Evolutionary conservation across 768 basidiomycete species (phyloP).

Genomic region (Lentinula raphanica): DNA sequence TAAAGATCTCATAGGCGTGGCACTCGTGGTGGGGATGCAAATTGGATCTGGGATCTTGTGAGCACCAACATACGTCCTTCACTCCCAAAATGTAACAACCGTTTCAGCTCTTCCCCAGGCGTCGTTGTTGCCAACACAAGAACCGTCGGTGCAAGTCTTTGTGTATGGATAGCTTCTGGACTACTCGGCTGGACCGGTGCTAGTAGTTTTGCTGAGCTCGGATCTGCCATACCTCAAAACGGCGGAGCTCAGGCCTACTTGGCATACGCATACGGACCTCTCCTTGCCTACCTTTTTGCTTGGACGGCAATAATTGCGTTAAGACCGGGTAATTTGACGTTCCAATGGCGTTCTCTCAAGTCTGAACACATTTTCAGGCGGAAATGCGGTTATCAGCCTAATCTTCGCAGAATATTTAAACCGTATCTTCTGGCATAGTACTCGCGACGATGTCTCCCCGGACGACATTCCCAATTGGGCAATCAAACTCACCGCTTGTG

Average conservation of each 20-base stretch:
- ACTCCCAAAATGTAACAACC: background rate
- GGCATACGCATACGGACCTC: conserved; percentile 81
- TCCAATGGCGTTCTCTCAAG: background rate
- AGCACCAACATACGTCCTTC: conserved; percentile 18
- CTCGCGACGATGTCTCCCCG: conserved; percentile 65
- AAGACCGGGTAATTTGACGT: conserved; percentile 59
- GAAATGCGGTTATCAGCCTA: conserved; percentile 80
- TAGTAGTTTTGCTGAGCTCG: conserved; percentile 89
- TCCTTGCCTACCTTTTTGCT: conserved; percentile 86
- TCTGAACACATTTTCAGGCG: conserved; percentile 34
- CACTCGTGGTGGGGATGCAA: conserved; percentile 80
- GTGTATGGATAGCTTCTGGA: conserved; percentile 82
- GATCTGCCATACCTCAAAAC: conserved; percentile 79
- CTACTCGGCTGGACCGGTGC: conserved; percentile 93
- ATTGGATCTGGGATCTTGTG: conserved; percentile 95
- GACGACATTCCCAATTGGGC: conserved; percentile 86
- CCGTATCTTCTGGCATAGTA: conserved; percentile 76
- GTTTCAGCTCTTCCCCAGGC: conserved; percentile 87
- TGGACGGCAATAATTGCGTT: conserved; percentile 92
- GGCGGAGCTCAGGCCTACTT: conserved; percentile 78
- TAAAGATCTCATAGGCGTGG: conserved; percentile 53
- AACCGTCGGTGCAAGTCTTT: conserved; percentile 83
- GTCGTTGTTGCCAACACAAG: conserved; percentile 85
- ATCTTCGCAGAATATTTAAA: conserved; percentile 93
- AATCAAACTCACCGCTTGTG: conserved; percentile 79